These are phyloP conservation scores for Clarireedia sp. DNA, from an alignment of 2,329 filamentous ascomycete genomes.

Conservation along the genomic window DNA sequence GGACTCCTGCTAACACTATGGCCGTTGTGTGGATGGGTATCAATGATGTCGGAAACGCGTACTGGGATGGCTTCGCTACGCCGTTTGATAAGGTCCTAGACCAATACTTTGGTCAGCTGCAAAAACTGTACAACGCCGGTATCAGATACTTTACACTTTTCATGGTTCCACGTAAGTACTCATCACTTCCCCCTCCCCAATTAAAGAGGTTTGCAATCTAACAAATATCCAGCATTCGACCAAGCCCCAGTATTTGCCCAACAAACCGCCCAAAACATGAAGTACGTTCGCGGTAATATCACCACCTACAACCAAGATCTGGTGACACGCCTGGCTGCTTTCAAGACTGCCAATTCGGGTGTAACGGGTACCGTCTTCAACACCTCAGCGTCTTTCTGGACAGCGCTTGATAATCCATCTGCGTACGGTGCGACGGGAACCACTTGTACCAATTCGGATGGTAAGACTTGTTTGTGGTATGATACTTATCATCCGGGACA, in stretches of 20 bases:
- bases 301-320: neutral
- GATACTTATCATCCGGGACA: conserved; percentile 4
- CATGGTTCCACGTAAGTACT: neutral
- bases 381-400: neutral
- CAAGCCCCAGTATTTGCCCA: neutral
- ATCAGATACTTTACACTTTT: neutral
- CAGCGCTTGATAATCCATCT: neutral
- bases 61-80: conserved; percentile 1
- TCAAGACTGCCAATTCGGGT: neutral
- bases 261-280: neutral
- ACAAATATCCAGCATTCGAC: neutral
- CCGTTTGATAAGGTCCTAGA: neutral
- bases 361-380: neutral
- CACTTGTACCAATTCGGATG: conserved; percentile 1
- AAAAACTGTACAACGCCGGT: neutral
- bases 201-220: neutral
- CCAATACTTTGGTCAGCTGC: neutral
- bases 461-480: conserved; percentile 5
- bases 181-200: neutral
- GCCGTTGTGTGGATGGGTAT: neutral
- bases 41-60: conserved; percentile 3
- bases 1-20: conserved; percentile 2
- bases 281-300: neutral
- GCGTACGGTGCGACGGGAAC: neutral
- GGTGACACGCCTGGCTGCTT: neutral